phyloP scores from a whole-genome alignment of 306 rosid species.

The Alnus glutinosa region DNA sequence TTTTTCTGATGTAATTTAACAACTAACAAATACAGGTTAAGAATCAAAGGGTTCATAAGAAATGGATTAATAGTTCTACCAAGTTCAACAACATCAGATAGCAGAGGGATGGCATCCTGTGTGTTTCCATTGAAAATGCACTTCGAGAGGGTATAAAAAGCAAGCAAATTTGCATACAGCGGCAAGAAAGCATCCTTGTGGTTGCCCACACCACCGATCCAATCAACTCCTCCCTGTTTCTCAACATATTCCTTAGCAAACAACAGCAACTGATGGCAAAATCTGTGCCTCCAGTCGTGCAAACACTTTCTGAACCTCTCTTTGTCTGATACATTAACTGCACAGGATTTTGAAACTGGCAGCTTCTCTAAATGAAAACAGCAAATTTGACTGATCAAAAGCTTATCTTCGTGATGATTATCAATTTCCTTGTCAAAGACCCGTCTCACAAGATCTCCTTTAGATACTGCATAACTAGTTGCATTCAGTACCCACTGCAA shows the following conservation, averaged over 20 bases:
- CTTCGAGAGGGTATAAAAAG: conserved; percentile 70
- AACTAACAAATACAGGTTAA: conserved; percentile 61
- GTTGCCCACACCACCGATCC: conserved; percentile 96
- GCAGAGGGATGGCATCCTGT: conserved; percentile 32
- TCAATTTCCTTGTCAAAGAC: conserved; percentile 97
- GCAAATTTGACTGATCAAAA: conserved; percentile 78
- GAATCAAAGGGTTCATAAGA: conserved; percentile 71
- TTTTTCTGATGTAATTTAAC: conserved; percentile 54
- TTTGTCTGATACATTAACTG: conserved; percentile 26
- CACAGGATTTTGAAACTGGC: conserved; percentile 44
- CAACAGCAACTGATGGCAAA: conserved; percentile 57
- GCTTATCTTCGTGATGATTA: conserved; percentile 91
- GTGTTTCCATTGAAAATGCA: conserved; percentile 48
- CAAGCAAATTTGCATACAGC: conserved; percentile 71
- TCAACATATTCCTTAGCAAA: conserved; percentile 52
- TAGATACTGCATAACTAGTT: conserved; percentile 41
- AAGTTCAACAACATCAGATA: conserved; percentile 48
- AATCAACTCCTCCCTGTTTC: conserved; percentile 50
- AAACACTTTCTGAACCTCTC: conserved; percentile 49
- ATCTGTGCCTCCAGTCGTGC: conserved; percentile 52
- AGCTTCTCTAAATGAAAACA: conserved; percentile 81
- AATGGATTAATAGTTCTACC: conserved; percentile 62
- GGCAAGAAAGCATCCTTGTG: conserved; percentile 97
- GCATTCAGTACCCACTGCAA: conserved; percentile 55
- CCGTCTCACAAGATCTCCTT: conserved; percentile 79